phyloP scores from a whole-genome alignment of 1,284 basidiomycete species.

The Bondarzewia mesenterica region DNA sequence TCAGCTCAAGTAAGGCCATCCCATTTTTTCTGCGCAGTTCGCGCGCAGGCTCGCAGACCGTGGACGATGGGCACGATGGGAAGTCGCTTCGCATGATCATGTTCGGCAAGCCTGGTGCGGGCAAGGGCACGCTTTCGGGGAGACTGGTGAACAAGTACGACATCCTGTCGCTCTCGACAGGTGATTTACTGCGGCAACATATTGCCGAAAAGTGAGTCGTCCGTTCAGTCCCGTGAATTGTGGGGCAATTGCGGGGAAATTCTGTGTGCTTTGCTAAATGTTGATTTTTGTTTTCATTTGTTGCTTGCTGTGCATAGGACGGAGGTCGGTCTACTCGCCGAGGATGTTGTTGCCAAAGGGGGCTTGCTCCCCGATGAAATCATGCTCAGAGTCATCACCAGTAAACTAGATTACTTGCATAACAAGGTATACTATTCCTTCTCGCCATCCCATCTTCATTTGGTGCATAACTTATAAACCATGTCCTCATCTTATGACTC shows the following conservation, averaged over 20 bases:
- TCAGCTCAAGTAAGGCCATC: conserved; percentile 32
- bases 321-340: conserved; percentile 62
- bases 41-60: conserved; percentile 25
- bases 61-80: conserved; percentile 22
- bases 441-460: too few species aligned
- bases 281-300: too few species aligned
- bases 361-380: conserved; percentile 72
- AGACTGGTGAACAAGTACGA: conserved; percentile 72
- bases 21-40: conserved; percentile 43
- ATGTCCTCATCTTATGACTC: neutral
- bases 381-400: conserved; percentile 68
- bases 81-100: conserved; percentile 60
- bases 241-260: too few species aligned
- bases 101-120: conserved; percentile 77
- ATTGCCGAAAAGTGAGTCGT: conserved; percentile 54
- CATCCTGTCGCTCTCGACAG: conserved; percentile 68
- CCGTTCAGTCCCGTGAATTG: too few species aligned
- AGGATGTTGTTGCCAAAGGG: conserved; percentile 69
- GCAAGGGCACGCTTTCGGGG: conserved; percentile 72
- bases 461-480: too few species aligned
- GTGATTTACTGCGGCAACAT: conserved; percentile 75
- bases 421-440: conserved; percentile 41
- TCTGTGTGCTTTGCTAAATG: too few species aligned
- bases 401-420: conserved; percentile 59
- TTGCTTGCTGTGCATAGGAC: conserved; percentile 34